Evolutionary conservation across 108 stramenopile species (phyloP), one percentile per base, ranked within the genome.

Genomic region (Nitzschia putrida): DNA sequence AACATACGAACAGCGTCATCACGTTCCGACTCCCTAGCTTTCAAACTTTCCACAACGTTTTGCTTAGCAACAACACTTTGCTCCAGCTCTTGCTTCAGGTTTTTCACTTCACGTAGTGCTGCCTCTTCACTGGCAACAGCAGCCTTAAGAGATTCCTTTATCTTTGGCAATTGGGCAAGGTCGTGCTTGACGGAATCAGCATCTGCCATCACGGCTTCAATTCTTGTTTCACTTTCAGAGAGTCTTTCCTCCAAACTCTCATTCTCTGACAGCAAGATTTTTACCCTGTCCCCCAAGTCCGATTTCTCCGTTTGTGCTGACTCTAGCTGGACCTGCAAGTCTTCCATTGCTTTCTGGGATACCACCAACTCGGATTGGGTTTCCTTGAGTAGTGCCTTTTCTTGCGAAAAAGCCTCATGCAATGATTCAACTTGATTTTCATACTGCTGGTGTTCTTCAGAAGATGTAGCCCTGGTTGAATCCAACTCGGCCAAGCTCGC

Each of bases 1-100:
- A 81, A 65, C 40, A 57, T 66, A 18, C 55, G 10, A n/a, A 43
- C 68, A 14, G 77, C 72, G 10, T 76, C 79, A 43, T 72, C 74
- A 8, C 76, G 63, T 52, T 77, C 76, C 11, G 41, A 26, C 64
- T 77, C 76, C 20, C 69, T 55, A 26, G 60, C 64, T 8, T 25
- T 55, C 54, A 55, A 24, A 8, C 21, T 25, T 55, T 22, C 54
- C 22, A 13, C 2, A 13, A 6, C n/a, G 6, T 49, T 49, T 55
- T 25, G 22, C 23, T 55, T 25, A 4, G 54, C 24, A 22, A 55
- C 12, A 13, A 21, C 22, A 21, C 3, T 22, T 8, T 55, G 54
- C 54, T 49, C 47, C 47, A 55, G 1, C 6, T 55, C 24, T 23
- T 55, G 12, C 22, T 55, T 22, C 12, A 13, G 23, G 24, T 13